phyloP scores from a whole-genome alignment of 176 grass and related monocot genomes.

The Ensete glaucum region DNA sequence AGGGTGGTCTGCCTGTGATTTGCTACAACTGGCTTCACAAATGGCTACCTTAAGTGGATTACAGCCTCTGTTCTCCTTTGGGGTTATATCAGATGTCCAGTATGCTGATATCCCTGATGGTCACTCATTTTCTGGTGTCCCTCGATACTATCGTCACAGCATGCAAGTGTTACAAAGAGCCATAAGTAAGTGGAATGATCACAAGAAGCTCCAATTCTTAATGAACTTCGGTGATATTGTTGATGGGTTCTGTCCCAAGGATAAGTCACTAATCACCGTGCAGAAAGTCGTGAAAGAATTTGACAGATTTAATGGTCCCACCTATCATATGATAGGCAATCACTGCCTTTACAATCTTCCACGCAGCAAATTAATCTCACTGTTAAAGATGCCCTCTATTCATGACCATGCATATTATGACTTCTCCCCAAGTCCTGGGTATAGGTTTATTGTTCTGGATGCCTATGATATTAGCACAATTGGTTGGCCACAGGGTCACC shows the following conservation, averaged over 20 bases:
- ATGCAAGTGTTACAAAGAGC: slow-evolving; percentile 60
- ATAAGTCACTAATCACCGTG: slow-evolving; percentile 28
- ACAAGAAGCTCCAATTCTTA: slow-evolving; percentile 38
- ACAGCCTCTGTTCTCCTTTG: slow-evolving; percentile 63
- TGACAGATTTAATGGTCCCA: slow-evolving; percentile 42
- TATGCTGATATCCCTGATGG: slow-evolving; percentile 84
- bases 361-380: slow-evolving; percentile 36
- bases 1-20: background rate
- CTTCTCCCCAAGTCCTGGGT: slow-evolving; percentile 49
- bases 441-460: slow-evolving; percentile 61
- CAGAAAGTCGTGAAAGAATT: slow-evolving; percentile 54
- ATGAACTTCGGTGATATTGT: slow-evolving; percentile 83
- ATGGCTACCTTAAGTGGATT: slow-evolving; percentile 23
- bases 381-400: slow-evolving; percentile 45
- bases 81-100: slow-evolving; percentile 69
- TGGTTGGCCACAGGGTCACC: slow-evolving; percentile 45
- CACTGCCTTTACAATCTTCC: slow-evolving; percentile 89
- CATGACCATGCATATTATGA: slow-evolving; percentile 47
- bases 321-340: slow-evolving; percentile 92
- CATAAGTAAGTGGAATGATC: slow-evolving; percentile 48
- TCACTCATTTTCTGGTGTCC: slow-evolving; percentile 52
- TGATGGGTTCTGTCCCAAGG: slow-evolving; percentile 64
- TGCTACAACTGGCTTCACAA: background rate
- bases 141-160: slow-evolving; percentile 76
- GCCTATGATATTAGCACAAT: slow-evolving; percentile 72